phyloP scores from a whole-genome alignment of 2,329 filamentous ascomycete genomes.

The Aspergillus sclerotialis region DNA sequence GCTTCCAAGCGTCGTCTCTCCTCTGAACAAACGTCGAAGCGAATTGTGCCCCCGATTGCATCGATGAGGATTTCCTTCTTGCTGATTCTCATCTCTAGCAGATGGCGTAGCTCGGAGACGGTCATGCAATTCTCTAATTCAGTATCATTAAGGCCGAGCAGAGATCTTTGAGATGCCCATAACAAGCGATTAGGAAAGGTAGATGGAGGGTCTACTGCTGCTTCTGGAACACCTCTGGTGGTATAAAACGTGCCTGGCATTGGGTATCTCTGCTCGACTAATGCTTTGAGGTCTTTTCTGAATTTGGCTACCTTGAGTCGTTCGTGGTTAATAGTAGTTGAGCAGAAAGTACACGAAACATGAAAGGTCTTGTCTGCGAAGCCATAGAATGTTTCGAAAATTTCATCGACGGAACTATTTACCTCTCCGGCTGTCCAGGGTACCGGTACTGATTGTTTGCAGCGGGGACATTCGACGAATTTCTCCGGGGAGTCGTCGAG shows the following conservation, averaged over 20 bases:
- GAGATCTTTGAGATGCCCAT: constrained; percentile 40
- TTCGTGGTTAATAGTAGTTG: constrained; percentile 47
- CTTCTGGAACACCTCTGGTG: constrained; percentile 45
- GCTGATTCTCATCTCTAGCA: constrained; percentile 38
- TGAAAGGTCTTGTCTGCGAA: constrained; percentile 42
- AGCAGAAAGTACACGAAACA: constrained; percentile 47
- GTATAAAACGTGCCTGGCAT: constrained; percentile 64
- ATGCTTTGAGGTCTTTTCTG: constrained; percentile 44
- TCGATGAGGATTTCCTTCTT: constrained; percentile 26
- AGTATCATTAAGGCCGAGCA: constrained; percentile 32
- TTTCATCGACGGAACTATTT: constrained; percentile 12
- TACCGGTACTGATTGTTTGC: constrained; percentile 36
- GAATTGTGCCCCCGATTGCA: constrained; percentile 1
- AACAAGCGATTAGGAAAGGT: constrained; percentile 55
- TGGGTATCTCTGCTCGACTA: constrained; percentile 44
- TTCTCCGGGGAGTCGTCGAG: constrained; percentile 45
- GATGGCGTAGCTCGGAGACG: constrained; percentile 46
- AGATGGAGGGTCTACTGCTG: not conserved
- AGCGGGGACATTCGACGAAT: constrained; percentile 50
- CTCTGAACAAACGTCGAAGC: too few relatives aligned
- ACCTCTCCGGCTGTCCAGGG: constrained; percentile 52
- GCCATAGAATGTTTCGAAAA: constrained; percentile 20
- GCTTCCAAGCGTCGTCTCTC: too few relatives aligned
- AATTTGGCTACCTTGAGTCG: constrained; percentile 58
- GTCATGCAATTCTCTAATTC: constrained; percentile 25